Base-by-base conservation (phyloP, 2,329 filamentous ascomycete genomes). In the Tolypocladium sp. region DNA sequence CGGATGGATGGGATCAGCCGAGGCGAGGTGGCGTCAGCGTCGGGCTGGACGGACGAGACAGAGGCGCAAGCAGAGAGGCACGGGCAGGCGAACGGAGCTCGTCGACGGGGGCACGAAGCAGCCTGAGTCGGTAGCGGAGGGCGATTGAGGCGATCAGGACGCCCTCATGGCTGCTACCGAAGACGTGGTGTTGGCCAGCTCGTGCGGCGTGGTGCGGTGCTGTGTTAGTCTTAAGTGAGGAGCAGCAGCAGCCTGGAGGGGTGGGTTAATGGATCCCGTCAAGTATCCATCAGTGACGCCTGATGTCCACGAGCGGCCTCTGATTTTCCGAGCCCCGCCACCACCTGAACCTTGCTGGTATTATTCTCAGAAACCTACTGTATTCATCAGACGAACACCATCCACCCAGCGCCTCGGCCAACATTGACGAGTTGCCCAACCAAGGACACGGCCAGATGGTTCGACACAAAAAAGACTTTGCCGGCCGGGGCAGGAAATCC, bases 391-490 rank as follows among this genome's bases (percentile, higher is more conserved):
- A 9, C 40, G 1, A 20, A 41, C 40, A 41, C 40, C 30, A 8
- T 41, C 40, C 17, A 12, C 20, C 20, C 41, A 22, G 27, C 44
- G 20, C 46, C 46, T 9, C 46, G 2, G 17, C 49, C 30, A 4
- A 22, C 46, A 2, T 22, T 30, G 30, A 52, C 49, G 17, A 3
- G 6, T 22, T n/a, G 27, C 46, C n/a, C 46, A 17, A 33, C 30
- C n/a, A 35, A 22, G 5, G 5, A 20, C 30, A 15, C 42, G 38
- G 22, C 17, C 35, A 20, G 8, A 97, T 96, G 92, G 92, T 97
- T 58, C 91, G 93, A 61, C 93, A 97, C 76, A 97, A 97, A 77
- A 97, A 97, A 76, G 92, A 97, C 75, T 72, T 74, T 58, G 82
- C 82, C 66, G 85, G 87, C 70, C 84, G 89, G 71, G 88, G 90